Percentiles rank a stretch among this genome's conserved stretches.
Evolutionary conservation across 768 basidiomycete genomes (phyloP).

Genomic region (Auriscalpium orientale): DNA sequence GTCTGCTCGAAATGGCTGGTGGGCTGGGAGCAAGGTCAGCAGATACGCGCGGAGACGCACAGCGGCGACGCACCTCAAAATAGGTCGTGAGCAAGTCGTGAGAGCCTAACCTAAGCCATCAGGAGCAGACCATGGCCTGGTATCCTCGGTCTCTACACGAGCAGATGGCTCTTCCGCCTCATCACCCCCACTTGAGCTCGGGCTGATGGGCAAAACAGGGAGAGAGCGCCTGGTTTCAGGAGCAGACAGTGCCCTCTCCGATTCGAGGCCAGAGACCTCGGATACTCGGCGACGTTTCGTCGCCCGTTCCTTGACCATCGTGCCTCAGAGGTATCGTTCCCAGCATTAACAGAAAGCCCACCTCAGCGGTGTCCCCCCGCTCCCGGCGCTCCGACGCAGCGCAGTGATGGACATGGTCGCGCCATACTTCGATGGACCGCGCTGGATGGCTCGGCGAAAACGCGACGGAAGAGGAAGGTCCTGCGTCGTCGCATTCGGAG

Average conservation of each 20-base stretch:
- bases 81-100: neutral
- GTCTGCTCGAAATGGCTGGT: neutral
- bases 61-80: neutral
- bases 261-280: neutral
- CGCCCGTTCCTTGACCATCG: slow-evolving; percentile 15
- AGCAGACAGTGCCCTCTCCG: neutral
- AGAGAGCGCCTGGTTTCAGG: slow-evolving; percentile 3
- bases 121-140: slow-evolving; percentile 10
- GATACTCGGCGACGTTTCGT: slow-evolving; percentile 15
- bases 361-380: slow-evolving; percentile 5
- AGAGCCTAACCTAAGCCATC: slow-evolving; percentile 3
- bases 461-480: slow-evolving; percentile 8
- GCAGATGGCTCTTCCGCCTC: slow-evolving; percentile 3
- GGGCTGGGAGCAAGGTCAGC: neutral
- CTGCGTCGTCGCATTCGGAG: slow-evolving; percentile 6
- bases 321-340: slow-evolving; percentile 6
- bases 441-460: slow-evolving; percentile 17
- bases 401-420: slow-evolving; percentile 27
- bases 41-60: neutral
- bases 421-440: slow-evolving; percentile 36
- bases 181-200: slow-evolving; percentile 2
- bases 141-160: neutral
- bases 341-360: slow-evolving; percentile 1
- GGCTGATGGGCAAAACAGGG: slow-evolving; percentile 3
- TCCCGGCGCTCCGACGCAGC: neutral